Percentiles rank a stretch among this genome's conserved stretches.
phyloP scores from a whole-genome alignment of 202 grass and related monocot genomes.

The Bolboschoenoplectus hybrid region DNA sequence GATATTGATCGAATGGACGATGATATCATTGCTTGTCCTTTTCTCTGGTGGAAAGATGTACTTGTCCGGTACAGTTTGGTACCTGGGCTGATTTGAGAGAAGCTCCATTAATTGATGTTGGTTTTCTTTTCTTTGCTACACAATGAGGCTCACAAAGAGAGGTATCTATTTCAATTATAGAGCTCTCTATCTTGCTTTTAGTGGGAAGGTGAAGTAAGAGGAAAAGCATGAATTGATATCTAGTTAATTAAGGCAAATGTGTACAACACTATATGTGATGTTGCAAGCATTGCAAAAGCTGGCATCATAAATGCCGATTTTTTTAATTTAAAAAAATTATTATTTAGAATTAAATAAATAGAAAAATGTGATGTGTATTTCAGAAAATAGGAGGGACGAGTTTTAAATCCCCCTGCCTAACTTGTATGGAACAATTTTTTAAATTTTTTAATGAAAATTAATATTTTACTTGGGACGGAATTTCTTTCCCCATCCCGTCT shows the following conservation, averaged over 20 bases:
- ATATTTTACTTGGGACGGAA: no score
- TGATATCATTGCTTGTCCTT: conserved; percentile 12
- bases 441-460: no score
- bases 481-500: no score
- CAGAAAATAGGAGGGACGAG: no score
- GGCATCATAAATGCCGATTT: background rate
- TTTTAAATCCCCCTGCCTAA: no score
- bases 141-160: background rate
- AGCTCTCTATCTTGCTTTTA: background rate
- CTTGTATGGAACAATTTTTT: no score
- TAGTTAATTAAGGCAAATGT: background rate
- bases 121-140: background rate
- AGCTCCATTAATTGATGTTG: conserved; percentile 37
- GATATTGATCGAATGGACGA: conserved; percentile 22
- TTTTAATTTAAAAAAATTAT: no score
- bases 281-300: background rate
- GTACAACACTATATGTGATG: background rate
- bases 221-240: background rate
- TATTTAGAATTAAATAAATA: no score
- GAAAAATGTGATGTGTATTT: no score
- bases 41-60: conserved; percentile 46
- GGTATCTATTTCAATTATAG: background rate
- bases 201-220: background rate
- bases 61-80: conserved; percentile 40
- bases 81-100: conserved; percentile 23